Evolutionary conservation across 2,329 filamentous ascomycete genomes (phyloP).

Genomic region (Penicillium freii): DNA sequence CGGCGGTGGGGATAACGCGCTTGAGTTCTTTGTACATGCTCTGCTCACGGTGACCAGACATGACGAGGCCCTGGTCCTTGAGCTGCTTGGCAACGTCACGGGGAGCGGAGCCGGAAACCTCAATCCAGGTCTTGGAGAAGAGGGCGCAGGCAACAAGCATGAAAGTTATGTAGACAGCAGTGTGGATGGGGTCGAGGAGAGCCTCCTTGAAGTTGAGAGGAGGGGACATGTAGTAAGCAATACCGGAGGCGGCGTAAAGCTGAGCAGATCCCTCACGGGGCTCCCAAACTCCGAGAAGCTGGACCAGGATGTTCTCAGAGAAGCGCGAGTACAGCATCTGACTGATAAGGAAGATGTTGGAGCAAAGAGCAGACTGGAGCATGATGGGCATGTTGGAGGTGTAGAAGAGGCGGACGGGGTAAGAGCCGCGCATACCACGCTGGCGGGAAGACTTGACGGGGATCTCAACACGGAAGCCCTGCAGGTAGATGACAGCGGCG

Average conservation of each 20-base stretch:
- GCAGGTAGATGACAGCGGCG: slow-evolving; percentile 96
- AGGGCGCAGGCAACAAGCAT: slow-evolving; percentile 97
- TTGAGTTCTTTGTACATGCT: slow-evolving; percentile 99
- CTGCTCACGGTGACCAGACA: slow-evolving; percentile 99
- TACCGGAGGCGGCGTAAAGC: slow-evolving; percentile 86
- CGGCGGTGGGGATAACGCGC: slow-evolving; percentile 96
- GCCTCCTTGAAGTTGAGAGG: slow-evolving; percentile 97
- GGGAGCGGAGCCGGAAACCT: slow-evolving; percentile 95
- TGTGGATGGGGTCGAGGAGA: slow-evolving; percentile 94
- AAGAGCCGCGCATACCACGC: slow-evolving; percentile 96
- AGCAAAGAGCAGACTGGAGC: slow-evolving; percentile 96
- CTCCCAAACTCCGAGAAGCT: slow-evolving; percentile 97
- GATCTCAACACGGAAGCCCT: slow-evolving; percentile 99
- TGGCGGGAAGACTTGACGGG: slow-evolving; percentile 99
- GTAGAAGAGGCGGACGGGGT: slow-evolving; percentile 98
- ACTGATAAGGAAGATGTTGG: slow-evolving; percentile 98
- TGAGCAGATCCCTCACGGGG: slow-evolving; percentile 90
- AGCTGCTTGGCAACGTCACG: slow-evolving; percentile 99
- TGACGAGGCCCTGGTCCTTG: slow-evolving; percentile 98
- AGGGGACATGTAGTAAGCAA: slow-evolving; percentile 99
- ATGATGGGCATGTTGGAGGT: slow-evolving; percentile 99
- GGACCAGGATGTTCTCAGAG: slow-evolving; percentile 97
- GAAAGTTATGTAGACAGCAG: slow-evolving; percentile 89
- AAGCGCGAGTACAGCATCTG: slow-evolving; percentile 99
- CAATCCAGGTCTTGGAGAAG: slow-evolving; percentile 99